These are phyloP conservation scores for Agrocybe praecox DNA, from an alignment of 768 basidiomycete genomes.

Conservation along the genomic window DNA sequence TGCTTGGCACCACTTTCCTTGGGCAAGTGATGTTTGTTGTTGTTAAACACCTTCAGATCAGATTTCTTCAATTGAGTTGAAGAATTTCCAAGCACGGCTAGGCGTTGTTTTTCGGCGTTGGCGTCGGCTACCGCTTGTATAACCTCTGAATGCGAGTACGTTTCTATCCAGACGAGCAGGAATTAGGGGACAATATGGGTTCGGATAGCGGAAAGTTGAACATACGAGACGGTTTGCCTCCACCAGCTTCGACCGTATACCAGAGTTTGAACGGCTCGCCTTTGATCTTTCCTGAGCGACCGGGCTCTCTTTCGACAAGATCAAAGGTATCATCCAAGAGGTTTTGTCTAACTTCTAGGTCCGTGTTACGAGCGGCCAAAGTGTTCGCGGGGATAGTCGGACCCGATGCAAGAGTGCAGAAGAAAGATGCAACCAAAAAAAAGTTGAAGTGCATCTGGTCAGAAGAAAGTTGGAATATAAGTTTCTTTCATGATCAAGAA, in stretches of 20 bases:
- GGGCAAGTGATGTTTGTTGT: not conserved
- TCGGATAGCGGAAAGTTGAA: too few relatives aligned
- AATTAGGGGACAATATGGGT: too few relatives aligned
- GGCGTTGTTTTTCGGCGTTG: not conserved
- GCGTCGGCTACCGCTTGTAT: not conserved
- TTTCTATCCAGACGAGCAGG: too few relatives aligned
- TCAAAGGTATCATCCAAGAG: not conserved
- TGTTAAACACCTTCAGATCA: not conserved
- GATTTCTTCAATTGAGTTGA: not conserved
- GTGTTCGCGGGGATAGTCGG: not conserved
- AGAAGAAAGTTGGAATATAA: too few relatives aligned
- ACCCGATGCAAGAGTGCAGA: not conserved
- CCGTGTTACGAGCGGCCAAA: not conserved
- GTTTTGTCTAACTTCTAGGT: not conserved
- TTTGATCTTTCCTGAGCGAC: not conserved
- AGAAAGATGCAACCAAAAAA: not conserved
- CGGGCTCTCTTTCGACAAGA: not conserved
- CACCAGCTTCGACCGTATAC: not conserved
- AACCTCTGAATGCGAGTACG: not conserved
- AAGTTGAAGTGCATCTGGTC: not conserved
- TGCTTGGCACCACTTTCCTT: not conserved
- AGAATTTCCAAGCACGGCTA: not conserved
- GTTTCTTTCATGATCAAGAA: not conserved
- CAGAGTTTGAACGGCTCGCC: not conserved
- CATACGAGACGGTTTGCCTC: not conserved